A percentile compares a stretch with the other conserved stretches of the same genome.
These are phyloP conservation scores for Cutaneotrichosporon dermatis DNA, from an alignment of 1,284 basidiomycete genomes.

Conservation along the genomic window DNA sequence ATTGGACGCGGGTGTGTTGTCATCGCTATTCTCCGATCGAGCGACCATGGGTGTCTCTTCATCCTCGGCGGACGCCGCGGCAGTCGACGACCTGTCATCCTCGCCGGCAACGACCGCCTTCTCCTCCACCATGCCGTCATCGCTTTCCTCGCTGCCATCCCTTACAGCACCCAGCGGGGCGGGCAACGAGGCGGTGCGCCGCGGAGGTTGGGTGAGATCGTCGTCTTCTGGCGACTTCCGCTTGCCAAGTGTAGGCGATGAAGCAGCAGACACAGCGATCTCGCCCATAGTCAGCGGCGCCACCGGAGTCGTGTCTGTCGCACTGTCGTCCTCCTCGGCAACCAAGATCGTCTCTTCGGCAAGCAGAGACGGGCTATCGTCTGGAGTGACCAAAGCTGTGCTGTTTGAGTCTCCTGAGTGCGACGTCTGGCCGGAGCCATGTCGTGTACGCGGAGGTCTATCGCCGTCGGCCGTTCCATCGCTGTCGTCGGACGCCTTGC, in stretches of 20 bases:
- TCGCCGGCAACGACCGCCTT: background rate
- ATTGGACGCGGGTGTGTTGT: too few species aligned
- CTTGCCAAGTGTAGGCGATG: constrained; percentile 14
- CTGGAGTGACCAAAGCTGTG: constrained; percentile 14
- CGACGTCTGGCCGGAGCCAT: constrained; percentile 13
- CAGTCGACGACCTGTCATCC: background rate
- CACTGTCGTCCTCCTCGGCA: constrained; percentile 7
- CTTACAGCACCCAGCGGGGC: background rate
- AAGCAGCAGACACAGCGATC: background rate
- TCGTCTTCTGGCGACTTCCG: constrained; percentile 18
- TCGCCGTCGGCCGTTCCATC: constrained; percentile 1
- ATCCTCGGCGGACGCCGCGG: background rate
- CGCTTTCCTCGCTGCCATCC: background rate
- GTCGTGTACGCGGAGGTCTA: constrained; percentile 7
- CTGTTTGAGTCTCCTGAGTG: constrained; percentile 12
- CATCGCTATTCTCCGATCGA: too few species aligned
- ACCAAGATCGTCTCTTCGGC: constrained; percentile 11
- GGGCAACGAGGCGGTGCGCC: background rate
- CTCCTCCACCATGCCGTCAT: background rate
- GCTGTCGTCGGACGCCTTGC: constrained; percentile 8
- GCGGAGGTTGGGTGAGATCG: background rate
- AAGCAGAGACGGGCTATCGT: constrained; percentile 17
- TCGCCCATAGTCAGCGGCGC: background rate
- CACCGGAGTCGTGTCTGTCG: constrained; percentile 2
- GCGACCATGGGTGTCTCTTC: too few species aligned